Base-by-base conservation (phyloP, 345 rosid species). In the Brassica juncea region DNA sequence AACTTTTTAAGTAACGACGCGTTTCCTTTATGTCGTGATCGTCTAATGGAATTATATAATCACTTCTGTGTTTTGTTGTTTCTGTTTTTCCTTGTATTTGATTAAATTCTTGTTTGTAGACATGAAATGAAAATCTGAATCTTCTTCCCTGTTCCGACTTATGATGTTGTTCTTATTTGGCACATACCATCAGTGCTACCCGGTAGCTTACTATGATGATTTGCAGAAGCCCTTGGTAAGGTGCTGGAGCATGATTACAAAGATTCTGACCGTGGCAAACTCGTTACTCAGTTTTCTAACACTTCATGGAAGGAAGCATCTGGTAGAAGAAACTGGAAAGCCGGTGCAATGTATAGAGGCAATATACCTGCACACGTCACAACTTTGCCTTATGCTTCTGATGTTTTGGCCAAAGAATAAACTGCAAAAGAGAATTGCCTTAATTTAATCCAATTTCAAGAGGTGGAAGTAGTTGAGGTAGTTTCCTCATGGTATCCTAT, bases 161-260 rank as follows among this genome's bases (percentile, higher is more conserved):
- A 95, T 74, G 99, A 95, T 86, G 76, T 95, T 71, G 98, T 93
- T 84, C 94, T 93, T 69, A 90, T 95, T 31, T 95, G 99, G 99
- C 99, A 95, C 73, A 89, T 97, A 37, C 99, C n/a, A 95, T 80
- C 99, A 95, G 84, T 75, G 91, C 85, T 92, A 93, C 70, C 93
- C 97, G 12, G 82, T 82, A 70, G 82, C 89, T 67, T 95, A 95
- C 85, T 87, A 87, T 77, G 80, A 84, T 70, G 92, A 95, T 80
- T 16, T 95, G 79, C 80, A 32, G 42, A 81, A 84, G 83, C 74
- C n/a, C n/a, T n/a, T n/a, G n/a, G n/a, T n/a, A n/a, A n/a, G n/a
- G n/a, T n/a, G n/a, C n/a, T n/a, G n/a, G n/a, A n/a, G n/a, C n/a
- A 95, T 85, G 98, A 95, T 85, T 98, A 95, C 74, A 88, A 84